Base-by-base conservation (phyloP, 2,329 filamentous ascomycete species). In the Colletotrichum godetiae region DNA sequence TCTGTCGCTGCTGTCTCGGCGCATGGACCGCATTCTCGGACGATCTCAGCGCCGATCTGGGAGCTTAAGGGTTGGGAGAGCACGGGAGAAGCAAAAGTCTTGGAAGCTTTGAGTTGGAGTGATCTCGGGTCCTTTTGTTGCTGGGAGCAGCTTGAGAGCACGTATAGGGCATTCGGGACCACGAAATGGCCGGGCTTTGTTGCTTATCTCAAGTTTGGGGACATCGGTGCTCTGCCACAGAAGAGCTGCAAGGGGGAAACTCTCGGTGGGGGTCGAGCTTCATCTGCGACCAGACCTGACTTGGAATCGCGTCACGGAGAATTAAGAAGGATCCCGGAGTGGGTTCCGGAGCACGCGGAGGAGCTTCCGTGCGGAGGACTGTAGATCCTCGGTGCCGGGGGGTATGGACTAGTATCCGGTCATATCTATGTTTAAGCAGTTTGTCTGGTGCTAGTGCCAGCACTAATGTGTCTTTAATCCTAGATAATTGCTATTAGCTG, bases 1-100 rank as follows among this genome's bases (percentile, higher is more conserved):
- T 64, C 33, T 69, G 55, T 52, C 29, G 60, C 70, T 52, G 57
- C 56, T 65, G 49, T 60, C 46, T 61, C 70, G 55, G 70, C 70
- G 67, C 70, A 73, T 70, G 60, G 70, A 70, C 56, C 67, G 55
- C 70, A 70, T 73, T 24, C 67, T 73, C 70, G 67, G 70, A 73
- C 67, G 70, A 73, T 73, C 67, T 65, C 67, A 73, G 67, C 70
- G 67, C 60, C 56, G 56, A 61, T 73, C 60, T 55, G 22, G 49
- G 49, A 27, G 49, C 52, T 65, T 5, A 33, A 67, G 5, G 19
- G 3, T 12, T 33, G n/a, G 37, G 19, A 27, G 31, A 59, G 37
- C 37, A 37, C 35, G 64, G 53, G 42, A 57, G 60, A 64, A 49
- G 35, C 53, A 46, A 27, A n/a, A 13, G 53, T 19, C 46, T 52